These are phyloP conservation scores for Populus trichocarpa DNA, from an alignment of 441 rosid species.

Conservation along the genomic window DNA sequence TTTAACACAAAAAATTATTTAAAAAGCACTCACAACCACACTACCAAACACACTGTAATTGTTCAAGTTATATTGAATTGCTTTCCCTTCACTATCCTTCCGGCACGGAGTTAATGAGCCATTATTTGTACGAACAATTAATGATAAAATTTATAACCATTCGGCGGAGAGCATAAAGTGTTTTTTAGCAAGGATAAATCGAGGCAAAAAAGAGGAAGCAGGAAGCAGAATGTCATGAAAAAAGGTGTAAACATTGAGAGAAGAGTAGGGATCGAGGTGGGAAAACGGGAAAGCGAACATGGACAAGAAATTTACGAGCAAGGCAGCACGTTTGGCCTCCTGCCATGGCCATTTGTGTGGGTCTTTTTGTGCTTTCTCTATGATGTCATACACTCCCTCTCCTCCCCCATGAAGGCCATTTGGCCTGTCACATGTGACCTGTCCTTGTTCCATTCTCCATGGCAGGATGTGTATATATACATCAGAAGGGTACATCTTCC, in stretches of 20 bases:
- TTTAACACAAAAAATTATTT: too few relatives aligned
- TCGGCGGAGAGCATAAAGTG: not conserved
- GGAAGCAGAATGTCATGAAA: conserved; percentile 2
- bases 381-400: not conserved
- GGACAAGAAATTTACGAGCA: not conserved
- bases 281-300: conserved; percentile 14
- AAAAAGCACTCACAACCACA: too few relatives aligned
- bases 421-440: not conserved
- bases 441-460: not conserved
- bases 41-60: too few relatives aligned
- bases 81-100: not conserved
- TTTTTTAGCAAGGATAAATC: too few relatives aligned
- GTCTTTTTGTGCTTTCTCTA: not conserved
- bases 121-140: not conserved
- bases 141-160: not conserved
- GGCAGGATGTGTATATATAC: not conserved
- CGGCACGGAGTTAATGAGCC: not conserved
- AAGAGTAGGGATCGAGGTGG: conserved; percentile 31
- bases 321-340: not conserved
- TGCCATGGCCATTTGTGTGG: not conserved
- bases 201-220: not conserved
- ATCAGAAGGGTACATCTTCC: not conserved
- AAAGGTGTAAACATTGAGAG: conserved; percentile 20
- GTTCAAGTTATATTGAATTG: too few relatives aligned
- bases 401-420: not conserved